A percentile compares a stretch with the other conserved stretches of the same genome.
Evolutionary conservation across 768 basidiomycete species (phyloP).

Genomic region (Trametes cubensis): DNA sequence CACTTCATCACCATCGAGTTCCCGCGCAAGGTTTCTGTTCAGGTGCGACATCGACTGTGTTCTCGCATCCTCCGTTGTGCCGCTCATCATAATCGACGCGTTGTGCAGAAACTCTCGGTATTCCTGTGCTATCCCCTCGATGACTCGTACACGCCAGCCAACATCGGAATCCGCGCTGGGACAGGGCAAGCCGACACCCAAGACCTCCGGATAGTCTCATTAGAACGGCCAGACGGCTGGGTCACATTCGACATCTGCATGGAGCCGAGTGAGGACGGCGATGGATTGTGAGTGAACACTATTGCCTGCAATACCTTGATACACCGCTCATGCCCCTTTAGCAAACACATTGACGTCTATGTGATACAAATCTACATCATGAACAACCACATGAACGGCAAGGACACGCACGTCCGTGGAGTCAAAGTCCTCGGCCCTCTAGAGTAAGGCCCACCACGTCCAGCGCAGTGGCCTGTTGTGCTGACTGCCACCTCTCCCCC

Average conservation of each 20-base stretch:
- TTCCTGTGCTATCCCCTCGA: slow-evolving; percentile 80
- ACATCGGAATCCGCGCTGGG: slow-evolving; percentile 87
- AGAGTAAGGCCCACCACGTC: slow-evolving; percentile 68
- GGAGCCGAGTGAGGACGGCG: slow-evolving; percentile 77
- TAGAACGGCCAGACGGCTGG: slow-evolving; percentile 95
- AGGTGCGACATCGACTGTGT: slow-evolving; percentile 49
- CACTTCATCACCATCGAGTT: slow-evolving; percentile 96
- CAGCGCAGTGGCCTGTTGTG: too few species aligned
- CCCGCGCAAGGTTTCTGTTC: slow-evolving; percentile 84
- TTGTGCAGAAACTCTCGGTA: slow-evolving; percentile 80
- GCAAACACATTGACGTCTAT: slow-evolving; percentile 87
- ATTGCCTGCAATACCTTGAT: not conserved
- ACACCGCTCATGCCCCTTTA: slow-evolving; percentile 33
- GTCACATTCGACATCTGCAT: slow-evolving; percentile 83
- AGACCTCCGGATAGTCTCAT: slow-evolving; percentile 81
- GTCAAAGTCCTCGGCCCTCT: slow-evolving; percentile 83
- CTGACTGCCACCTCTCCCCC: not conserved
- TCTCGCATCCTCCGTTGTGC: too few species aligned
- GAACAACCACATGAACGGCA: slow-evolving; percentile 96
- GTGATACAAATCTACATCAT: slow-evolving; percentile 89
- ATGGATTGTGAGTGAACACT: slow-evolving; percentile 63
- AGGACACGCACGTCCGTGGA: slow-evolving; percentile 97
- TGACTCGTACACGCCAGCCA: slow-evolving; percentile 96
- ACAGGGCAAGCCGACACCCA: slow-evolving; percentile 91
- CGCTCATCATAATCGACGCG: not conserved